Evolutionary conservation across 169 alveolate species (phyloP), one percentile per base, ranked within the genome.

Genomic region (Cryptosporidium sp.): DNA sequence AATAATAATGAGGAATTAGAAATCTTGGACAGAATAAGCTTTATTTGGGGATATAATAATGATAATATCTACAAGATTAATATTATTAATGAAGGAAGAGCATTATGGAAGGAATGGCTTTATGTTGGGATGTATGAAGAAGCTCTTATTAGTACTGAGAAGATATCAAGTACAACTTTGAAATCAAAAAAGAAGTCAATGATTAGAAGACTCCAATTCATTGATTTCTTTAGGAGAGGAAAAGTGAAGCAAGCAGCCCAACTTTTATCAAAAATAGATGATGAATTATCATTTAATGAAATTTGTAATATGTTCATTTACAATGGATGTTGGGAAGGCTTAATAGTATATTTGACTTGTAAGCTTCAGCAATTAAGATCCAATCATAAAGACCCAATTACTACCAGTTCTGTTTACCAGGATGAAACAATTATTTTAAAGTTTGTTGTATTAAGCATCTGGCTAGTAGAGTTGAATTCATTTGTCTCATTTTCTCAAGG

Each of bases 91-190:
- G 89, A 80, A 39, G 89, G 75, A 23, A 80, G 60, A 42, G 44
- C 68, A 26, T 51, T 80, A 37, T 80, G 89, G 89, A 80, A 29
- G 37, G 89, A 80, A 52, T 62, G 89, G 80, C 60, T 80, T 29
- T 80, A 80, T 67, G 26, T 80, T 61, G 89, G 89, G 62, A 62
- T 61, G 80, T 80, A 62, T 26, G 75, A 45, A 42, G 89, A 80
- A 26, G 37, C 89, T 29, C 67, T 80, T 31, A 7, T 4, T 18
- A 62, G 73, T 44, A 21, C 75, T 61, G 75, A 80, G 10, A 80
- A 80, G 69, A 60, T 80, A 1, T 31, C 51, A 14, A 80, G 89
- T 16, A 60, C 61, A 39, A 61, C 89, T 4, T 8, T 45, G 4
- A 62, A 39, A 65, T 39, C 42, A 8, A 80, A 33, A 39, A 80